These are phyloP conservation scores for Stereum hirsutum DNA, from an alignment of 1,284 basidiomycete species.

Conservation along the genomic window DNA sequence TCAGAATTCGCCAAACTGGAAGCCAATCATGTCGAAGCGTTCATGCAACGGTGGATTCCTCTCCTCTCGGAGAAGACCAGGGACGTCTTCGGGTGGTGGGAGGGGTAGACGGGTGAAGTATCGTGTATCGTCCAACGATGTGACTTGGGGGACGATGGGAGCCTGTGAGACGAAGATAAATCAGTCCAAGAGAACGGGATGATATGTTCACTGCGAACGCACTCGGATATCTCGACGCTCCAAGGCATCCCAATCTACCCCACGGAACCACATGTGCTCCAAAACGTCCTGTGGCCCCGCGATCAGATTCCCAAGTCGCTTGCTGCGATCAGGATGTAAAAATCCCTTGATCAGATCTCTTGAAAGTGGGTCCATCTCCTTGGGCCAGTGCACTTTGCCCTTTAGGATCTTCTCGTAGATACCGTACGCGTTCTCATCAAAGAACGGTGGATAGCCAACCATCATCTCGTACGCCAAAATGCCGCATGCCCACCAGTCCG, in stretches of 20 bases:
- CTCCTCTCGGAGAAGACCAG: slow-evolving; percentile 61
- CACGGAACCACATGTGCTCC: slow-evolving; percentile 93
- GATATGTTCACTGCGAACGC: slow-evolving; percentile 13
- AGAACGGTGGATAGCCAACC: slow-evolving; percentile 88
- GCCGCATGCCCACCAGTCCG: slow-evolving; percentile 99
- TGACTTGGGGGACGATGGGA: slow-evolving; percentile 73
- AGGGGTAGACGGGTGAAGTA: slow-evolving; percentile 72
- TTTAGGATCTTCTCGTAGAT: slow-evolving; percentile 93
- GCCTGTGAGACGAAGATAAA: slow-evolving; percentile 36
- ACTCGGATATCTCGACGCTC: slow-evolving; percentile 75
- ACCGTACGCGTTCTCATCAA: slow-evolving; percentile 89
- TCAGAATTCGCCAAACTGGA: slow-evolving; percentile 70
- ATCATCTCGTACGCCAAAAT: slow-evolving; percentile 98
- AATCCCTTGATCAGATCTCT: slow-evolving; percentile 77
- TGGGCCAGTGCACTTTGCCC: slow-evolving; percentile 90
- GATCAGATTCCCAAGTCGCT: slow-evolving; percentile 92
- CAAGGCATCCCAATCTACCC: slow-evolving; percentile 82
- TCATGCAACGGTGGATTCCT: slow-evolving; percentile 43
- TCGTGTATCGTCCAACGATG: slow-evolving; percentile 69
- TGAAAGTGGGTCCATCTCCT: slow-evolving; percentile 74
- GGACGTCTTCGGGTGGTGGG: slow-evolving; percentile 69
- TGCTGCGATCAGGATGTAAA: slow-evolving; percentile 88
- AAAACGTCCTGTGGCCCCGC: slow-evolving; percentile 89
- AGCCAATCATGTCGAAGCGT: slow-evolving; percentile 54
- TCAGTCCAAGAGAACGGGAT: slow-evolving; percentile 8